Conservation (phyloP, 768 basidiomycete genomes). For the Suillus subaureus region DNA sequence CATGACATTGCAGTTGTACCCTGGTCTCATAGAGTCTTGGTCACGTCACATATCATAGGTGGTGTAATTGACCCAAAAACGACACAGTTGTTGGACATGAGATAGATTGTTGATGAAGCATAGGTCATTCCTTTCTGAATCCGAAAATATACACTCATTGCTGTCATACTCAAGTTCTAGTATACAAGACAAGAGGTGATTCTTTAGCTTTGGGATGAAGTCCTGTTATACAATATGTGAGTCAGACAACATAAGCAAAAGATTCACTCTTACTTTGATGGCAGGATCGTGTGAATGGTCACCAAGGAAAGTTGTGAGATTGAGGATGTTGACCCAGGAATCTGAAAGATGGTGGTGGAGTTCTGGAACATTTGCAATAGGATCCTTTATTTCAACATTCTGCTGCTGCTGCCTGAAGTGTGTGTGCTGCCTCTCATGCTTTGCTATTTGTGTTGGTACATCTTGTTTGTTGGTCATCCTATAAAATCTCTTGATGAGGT, state of each 20-base stretch:
- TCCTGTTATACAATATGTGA: too few species aligned
- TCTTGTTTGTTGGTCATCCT: neutral
- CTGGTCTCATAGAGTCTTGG: conserved; percentile 23
- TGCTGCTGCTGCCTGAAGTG: conserved; percentile 6
- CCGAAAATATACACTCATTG: conserved; percentile 14
- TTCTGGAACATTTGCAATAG: neutral
- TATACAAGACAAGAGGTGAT: conserved; percentile 22
- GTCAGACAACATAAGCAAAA: too few species aligned
- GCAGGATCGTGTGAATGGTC: neutral
- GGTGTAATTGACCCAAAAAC: conserved; percentile 20
- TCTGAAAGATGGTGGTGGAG: conserved; percentile 12
- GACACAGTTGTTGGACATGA: neutral
- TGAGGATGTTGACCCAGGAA: neutral
- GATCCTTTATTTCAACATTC: neutral
- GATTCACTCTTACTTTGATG: conserved; percentile 15
- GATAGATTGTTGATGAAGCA: conserved; percentile 18
- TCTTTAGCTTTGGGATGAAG: conserved; percentile 21
- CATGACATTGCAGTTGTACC: conserved; percentile 23
- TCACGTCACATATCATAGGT: conserved; percentile 21
- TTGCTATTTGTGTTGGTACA: neutral
- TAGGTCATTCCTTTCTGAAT: conserved; percentile 7
- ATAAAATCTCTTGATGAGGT: neutral
- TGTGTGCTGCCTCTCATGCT: conserved; percentile 16
- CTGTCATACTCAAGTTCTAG: conserved; percentile 16
- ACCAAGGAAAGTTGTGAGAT: conserved; percentile 1